Percentiles rank a stretch among this genome's conserved stretches.
Conservation (phyloP, 2,329 filamentous ascomycete species). For the Fusarium sp. region DNA sequence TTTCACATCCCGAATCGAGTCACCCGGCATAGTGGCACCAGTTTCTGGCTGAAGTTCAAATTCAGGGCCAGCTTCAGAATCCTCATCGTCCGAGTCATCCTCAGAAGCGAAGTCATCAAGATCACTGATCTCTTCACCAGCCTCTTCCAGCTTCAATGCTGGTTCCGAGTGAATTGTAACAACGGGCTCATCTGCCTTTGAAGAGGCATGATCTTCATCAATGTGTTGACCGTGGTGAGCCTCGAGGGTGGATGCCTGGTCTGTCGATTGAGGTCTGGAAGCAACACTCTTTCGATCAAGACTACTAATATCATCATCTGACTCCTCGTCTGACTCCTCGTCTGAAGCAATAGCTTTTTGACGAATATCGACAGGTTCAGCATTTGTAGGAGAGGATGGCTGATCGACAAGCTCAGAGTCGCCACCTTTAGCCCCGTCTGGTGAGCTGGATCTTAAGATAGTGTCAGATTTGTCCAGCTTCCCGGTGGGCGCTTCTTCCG, state of each 20-base stretch:
- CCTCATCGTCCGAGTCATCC: constrained; percentile 5
- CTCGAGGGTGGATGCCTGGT: background rate
- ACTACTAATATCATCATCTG: background rate
- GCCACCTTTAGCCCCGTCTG: background rate
- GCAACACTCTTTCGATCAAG: background rate
- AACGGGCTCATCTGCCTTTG: background rate
- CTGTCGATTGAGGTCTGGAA: background rate
- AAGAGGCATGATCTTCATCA: background rate
- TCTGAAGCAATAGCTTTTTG: background rate
- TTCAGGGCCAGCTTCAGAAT: background rate
- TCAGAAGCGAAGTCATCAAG: constrained; percentile 2
- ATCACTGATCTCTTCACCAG: background rate
- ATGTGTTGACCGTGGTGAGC: background rate
- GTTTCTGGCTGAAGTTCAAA: background rate
- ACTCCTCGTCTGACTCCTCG: background rate
- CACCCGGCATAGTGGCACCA: background rate
- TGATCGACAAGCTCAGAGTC: background rate
- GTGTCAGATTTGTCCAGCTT: background rate
- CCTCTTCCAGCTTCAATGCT: background rate
- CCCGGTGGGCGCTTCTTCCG: background rate
- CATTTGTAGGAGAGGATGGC: background rate
- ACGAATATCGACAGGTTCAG: background rate
- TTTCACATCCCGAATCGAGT: background rate
- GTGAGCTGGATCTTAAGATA: constrained; percentile 4
- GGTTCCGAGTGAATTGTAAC: background rate